These are phyloP conservation scores for Chrysanthemum lavandulifolium DNA, from an alignment of 129 eudicot genomes.

Conservation along the genomic window DNA sequence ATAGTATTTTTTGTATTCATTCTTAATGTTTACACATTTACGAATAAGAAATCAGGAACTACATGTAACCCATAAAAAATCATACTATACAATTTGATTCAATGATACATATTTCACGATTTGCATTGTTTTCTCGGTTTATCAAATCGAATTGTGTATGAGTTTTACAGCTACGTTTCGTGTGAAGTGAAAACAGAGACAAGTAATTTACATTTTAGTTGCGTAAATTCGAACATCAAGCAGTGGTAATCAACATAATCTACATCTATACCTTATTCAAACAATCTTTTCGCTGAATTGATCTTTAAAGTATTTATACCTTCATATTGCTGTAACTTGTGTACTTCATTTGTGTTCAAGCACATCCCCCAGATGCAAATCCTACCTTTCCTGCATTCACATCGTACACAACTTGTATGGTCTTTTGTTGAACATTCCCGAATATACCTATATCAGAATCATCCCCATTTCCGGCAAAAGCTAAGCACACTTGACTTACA, in stretches of 20 bases:
- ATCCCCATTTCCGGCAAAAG: slow-evolving; percentile 63
- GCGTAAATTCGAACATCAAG: slow-evolving; percentile 17
- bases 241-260: slow-evolving; percentile 21
- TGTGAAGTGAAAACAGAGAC: background rate
- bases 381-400: slow-evolving; percentile 74
- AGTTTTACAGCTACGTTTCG: slow-evolving; percentile 1
- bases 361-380: slow-evolving; percentile 67
- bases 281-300: slow-evolving; percentile 11
- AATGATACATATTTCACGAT: background rate
- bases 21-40: too few relatives aligned
- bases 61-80: too few relatives aligned
- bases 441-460: slow-evolving; percentile 43
- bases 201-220: slow-evolving; percentile 22
- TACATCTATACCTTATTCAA: slow-evolving; percentile 31
- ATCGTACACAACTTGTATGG: slow-evolving; percentile 67
- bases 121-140: slow-evolving; percentile 4
- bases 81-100: slow-evolving; percentile 14
- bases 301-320: slow-evolving; percentile 2
- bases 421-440: slow-evolving; percentile 77
- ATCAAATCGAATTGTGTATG: background rate
- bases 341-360: slow-evolving; percentile 17
- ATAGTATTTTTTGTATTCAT: too few relatives aligned
- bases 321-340: background rate
- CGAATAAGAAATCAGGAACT: too few relatives aligned
- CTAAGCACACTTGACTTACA: slow-evolving; percentile 47